Base-by-base conservation (phyloP, 768 basidiomycete genomes). In the Tulasnella sp. region DNA sequence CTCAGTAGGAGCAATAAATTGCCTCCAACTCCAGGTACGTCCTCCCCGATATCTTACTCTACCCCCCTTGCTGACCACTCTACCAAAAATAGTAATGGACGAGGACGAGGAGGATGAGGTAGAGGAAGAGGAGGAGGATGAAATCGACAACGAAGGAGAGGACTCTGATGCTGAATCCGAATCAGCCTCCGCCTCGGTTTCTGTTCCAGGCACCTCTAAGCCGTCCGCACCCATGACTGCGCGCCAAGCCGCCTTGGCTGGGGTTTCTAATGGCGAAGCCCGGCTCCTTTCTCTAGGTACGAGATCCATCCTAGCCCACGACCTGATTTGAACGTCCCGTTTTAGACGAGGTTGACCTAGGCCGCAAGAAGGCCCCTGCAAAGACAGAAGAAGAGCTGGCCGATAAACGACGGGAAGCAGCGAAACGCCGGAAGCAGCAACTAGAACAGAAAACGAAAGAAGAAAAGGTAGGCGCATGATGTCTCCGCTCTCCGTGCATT, bases 331-430 rank as follows among this genome's bases (percentile, higher is more conserved):
- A 21, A 32, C 25, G n/a, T 57, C 14, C 7, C 42, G 8, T 6
- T 48, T 57, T 17, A 57, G 55, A 57, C 35, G 41, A 43, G 32
- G 42, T 57, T 11, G 46, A 45, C 19, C 31, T 43, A 17, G 39
- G 43, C 29, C 46, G 46, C 17, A 14, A 43, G 12, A 57, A 49
- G 35, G 55, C 29, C 14, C 29, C 55, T 19, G 32, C 29, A 17
- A 57, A 57, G 34, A 57, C 55, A 25, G 55, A 45, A 48, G 55
- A 57, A 34, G 55, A 57, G 35, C n/a, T 57, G 19, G 55, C 42
- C 6, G 29, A 31, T 9, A 57, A 57, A 31, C 2, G 42, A 14
- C 55, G 46, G 25, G 55, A 57, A 25, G 55, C 55, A 17, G 55
- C 55, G 3, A 57, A 57, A 34, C 25, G 46, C n/a, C 19, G 55